Evolutionary conservation across 2,329 filamentous ascomycete species (phyloP).

Genomic region (Mollisiaceae sp.): DNA sequence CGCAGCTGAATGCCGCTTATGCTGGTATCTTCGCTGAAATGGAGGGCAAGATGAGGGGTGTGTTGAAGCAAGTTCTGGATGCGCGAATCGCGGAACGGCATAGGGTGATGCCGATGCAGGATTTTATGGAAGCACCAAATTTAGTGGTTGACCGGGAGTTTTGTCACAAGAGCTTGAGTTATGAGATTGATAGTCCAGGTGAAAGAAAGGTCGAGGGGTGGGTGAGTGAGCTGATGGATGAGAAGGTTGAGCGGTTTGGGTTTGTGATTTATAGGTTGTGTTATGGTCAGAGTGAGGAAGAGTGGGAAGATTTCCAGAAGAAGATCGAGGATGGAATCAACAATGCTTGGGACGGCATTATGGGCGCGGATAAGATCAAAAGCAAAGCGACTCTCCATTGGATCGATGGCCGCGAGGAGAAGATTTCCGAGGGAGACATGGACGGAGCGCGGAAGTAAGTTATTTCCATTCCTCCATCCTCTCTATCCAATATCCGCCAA

Average conservation of each 20-base stretch:
- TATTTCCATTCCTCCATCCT: neutral
- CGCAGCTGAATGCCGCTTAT: conserved; percentile 24
- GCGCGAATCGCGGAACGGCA: conserved; percentile 19
- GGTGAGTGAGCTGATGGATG: conserved; percentile 22
- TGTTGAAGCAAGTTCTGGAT: neutral
- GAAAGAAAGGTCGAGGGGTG: conserved; percentile 23
- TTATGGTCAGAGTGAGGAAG: conserved; percentile 27
- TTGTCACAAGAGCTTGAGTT: conserved; percentile 23
- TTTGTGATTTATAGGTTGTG: conserved; percentile 32
- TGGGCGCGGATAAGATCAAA: conserved; percentile 23
- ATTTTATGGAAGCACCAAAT: conserved; percentile 29
- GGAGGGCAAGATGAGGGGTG: conserved; percentile 7
- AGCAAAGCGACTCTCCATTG: conserved; percentile 31
- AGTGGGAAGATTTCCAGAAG: conserved; percentile 24
- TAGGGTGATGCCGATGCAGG: conserved; percentile 13
- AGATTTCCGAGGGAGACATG: conserved; percentile 31
- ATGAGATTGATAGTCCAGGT: conserved; percentile 27
- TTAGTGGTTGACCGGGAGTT: conserved; percentile 30
- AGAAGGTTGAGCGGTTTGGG: conserved; percentile 27
- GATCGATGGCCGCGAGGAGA: conserved; percentile 31
- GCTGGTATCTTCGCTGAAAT: conserved; percentile 6
- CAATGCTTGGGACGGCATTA: conserved; percentile 27
- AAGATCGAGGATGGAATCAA: conserved; percentile 25
- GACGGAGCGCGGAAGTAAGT: conserved; percentile 31
- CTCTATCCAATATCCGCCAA: neutral